phyloP scores from a whole-genome alignment of 225 moss, liverwort and hornwort species.

The Neckera pumila region DNA sequence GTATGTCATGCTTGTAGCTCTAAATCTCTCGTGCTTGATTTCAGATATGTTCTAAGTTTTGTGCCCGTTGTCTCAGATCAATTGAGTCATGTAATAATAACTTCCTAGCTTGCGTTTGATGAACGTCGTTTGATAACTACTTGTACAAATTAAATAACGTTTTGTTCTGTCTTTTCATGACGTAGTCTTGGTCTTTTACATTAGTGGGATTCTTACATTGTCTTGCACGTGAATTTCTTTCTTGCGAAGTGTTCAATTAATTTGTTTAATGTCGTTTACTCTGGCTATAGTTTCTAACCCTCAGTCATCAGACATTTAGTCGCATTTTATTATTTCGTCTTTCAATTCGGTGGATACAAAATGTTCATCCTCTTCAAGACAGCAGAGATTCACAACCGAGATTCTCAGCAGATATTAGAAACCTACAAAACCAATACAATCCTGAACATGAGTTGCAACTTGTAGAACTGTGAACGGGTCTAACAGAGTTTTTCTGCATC shows the following conservation, averaged over 20 bases:
- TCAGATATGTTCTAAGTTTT: background rate
- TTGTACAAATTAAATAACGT: background rate
- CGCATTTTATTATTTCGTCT: background rate
- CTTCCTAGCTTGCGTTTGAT: background rate
- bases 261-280: background rate
- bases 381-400: background rate
- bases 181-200: background rate
- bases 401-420: background rate
- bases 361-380: background rate
- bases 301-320: background rate
- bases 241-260: background rate
- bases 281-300: background rate
- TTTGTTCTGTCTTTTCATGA: background rate
- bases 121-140: background rate
- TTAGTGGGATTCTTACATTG: background rate
- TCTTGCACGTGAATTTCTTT: background rate
- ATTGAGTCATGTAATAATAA: background rate
- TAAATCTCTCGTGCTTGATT: background rate
- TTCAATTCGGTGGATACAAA: background rate
- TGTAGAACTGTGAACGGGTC: background rate
- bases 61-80: background rate
- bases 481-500: background rate
- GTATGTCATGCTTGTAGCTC: slow-evolving; percentile 20
- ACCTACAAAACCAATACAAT: background rate
- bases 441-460: background rate